Evolutionary conservation across 371 early-diverging fungal species (phyloP).

Genomic region (Quaeritorhiza haematococci): DNA sequence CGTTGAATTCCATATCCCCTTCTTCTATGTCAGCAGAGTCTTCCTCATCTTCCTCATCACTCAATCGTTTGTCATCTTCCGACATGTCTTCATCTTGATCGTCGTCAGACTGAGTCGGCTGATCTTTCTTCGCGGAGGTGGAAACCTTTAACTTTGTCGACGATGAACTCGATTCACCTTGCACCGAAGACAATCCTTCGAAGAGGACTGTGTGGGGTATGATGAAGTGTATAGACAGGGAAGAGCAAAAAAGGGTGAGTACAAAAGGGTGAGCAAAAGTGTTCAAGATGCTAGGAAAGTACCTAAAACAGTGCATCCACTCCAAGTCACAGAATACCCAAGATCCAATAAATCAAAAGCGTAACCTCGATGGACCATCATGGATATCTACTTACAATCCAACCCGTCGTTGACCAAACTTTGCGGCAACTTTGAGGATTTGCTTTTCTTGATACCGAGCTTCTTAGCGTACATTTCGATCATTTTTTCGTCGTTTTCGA

Average conservation of each 20-base stretch:
- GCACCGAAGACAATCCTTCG: too few relatives aligned
- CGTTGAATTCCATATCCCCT: not conserved
- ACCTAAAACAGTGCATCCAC: not conserved
- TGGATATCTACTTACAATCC: constrained; percentile 2
- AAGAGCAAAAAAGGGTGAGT: too few relatives aligned
- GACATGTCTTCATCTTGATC: not conserved
- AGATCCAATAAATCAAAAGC: not conserved
- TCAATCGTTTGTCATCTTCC: not conserved
- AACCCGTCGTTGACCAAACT: constrained; percentile 16
- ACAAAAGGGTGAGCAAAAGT: too few relatives aligned
- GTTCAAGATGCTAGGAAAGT: not conserved
- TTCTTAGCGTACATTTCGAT: constrained; percentile 73
- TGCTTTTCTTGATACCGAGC: constrained; percentile 60
- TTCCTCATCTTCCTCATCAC: constrained; percentile 8
- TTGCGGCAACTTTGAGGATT: constrained; percentile 29
- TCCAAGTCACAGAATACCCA: not conserved
- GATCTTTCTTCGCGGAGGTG: not conserved
- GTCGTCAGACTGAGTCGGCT: too few relatives aligned
- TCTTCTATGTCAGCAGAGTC: constrained; percentile 4
- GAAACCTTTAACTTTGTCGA: not conserved
- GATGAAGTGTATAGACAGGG: too few relatives aligned
- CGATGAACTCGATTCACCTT: too few relatives aligned
- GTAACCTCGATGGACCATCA: not conserved
- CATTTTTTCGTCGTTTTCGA: constrained; percentile 55
- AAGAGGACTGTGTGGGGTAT: too few relatives aligned